A percentile compares a stretch with the other conserved stretches of the same genome.
Conservation (phyloP, 2,329 filamentous ascomycete genomes). For the Hyphodiscus sp. region DNA sequence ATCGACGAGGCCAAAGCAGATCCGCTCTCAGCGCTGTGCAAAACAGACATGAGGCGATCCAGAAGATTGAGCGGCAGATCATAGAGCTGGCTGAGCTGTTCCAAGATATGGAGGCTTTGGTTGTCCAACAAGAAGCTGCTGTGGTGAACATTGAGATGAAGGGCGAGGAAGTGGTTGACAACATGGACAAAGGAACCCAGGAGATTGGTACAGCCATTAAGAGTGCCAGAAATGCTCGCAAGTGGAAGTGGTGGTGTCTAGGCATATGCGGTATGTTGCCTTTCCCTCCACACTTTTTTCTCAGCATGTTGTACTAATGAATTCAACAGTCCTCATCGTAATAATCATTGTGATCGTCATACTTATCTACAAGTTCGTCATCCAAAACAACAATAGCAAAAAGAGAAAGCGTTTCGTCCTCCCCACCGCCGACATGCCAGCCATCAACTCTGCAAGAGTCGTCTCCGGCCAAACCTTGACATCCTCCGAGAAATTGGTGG, state of each 20-base stretch:
- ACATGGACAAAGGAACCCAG: conserved; percentile 78
- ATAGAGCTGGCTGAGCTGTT: conserved; percentile 82
- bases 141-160: conserved; percentile 80
- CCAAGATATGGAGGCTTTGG: conserved; percentile 78
- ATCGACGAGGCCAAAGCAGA: conserved; percentile 74
- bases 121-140: conserved; percentile 78
- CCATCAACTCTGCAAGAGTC: conserved; percentile 6
- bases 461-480: conserved; percentile 6
- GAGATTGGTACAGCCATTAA: conserved; percentile 76
- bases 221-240: conserved; percentile 66
- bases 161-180: conserved; percentile 76
- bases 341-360: conserved; percentile 42
- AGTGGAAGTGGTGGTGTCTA: conserved; percentile 89
- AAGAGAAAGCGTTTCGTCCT: conserved; percentile 20
- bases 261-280: conserved; percentile 54
- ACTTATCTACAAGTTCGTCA: conserved; percentile 42
- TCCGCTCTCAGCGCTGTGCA: conserved; percentile 73
- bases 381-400: conserved; percentile 19
- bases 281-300: background rate
- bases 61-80: conserved; percentile 89
- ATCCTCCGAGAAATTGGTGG: conserved; percentile 7
- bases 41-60: conserved; percentile 77
- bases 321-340: conserved; percentile 44
- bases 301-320: conserved; percentile 8
- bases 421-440: background rate